Percentiles rank a stretch among this genome's conserved stretches.
phyloP scores from a whole-genome alignment of 2,329 filamentous ascomycete species.

The Cryphonectria carpinicola region DNA sequence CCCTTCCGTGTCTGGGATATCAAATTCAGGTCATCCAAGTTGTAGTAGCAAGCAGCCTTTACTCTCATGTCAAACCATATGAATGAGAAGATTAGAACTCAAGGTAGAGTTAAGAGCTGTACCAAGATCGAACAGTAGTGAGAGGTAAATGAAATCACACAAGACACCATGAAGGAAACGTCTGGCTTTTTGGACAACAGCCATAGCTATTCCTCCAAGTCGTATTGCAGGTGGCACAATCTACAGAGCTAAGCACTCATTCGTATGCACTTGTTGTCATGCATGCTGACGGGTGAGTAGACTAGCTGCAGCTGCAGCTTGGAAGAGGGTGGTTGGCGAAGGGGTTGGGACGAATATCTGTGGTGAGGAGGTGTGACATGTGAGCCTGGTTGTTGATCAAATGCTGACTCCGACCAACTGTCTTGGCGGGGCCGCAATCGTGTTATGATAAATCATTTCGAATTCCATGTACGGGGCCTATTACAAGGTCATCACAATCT shows the following conservation, averaged over 20 bases:
- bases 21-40: background rate
- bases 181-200: background rate
- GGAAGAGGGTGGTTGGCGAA: background rate
- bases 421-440: background rate
- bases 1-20: background rate
- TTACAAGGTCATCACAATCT: too few species aligned
- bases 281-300: slow-evolving; percentile 1
- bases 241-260: background rate
- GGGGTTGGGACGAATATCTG: background rate
- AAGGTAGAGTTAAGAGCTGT: background rate
- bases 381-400: background rate
- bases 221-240: background rate
- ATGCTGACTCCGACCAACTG: background rate
- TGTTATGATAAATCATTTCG: background rate
- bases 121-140: background rate
- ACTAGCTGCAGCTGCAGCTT: slow-evolving; percentile 10
- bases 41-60: background rate
- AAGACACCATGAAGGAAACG: background rate
- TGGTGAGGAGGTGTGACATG: background rate
- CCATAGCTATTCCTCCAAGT: background rate
- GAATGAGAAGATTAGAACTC: background rate
- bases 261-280: background rate
- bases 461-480: background rate
- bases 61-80: background rate
- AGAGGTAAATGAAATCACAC: background rate